Evolutionary conservation across 352 stramenopile species (phyloP).

Genomic region (Globisporangium orthogonon): DNA sequence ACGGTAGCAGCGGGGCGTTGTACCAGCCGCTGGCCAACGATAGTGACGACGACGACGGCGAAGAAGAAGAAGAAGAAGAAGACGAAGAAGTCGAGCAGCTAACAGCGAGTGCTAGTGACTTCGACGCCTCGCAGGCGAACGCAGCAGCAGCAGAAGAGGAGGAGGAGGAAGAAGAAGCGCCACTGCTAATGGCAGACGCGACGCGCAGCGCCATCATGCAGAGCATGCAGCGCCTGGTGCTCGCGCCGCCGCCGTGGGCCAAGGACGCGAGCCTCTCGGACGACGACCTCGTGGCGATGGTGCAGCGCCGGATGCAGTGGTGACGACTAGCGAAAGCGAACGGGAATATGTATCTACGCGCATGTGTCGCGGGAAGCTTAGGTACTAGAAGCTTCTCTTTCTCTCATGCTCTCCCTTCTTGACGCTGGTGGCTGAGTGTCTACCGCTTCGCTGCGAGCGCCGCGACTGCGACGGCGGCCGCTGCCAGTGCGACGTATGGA

Average conservation of each 20-base stretch:
- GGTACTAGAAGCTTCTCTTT: background rate
- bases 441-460: constrained; percentile 8
- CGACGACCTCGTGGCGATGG: constrained; percentile 43
- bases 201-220: constrained; percentile 39
- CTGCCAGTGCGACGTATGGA: constrained; percentile 2
- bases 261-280: constrained; percentile 31
- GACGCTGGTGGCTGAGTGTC: background rate
- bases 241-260: constrained; percentile 46
- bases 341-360: too few species aligned
- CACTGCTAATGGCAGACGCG: constrained; percentile 18
- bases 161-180: background rate
- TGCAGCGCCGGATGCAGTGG: constrained; percentile 12
- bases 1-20: background rate
- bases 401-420: background rate
- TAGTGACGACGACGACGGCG: constrained; percentile 7
- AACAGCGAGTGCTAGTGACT: too few species aligned
- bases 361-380: background rate
- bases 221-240: constrained; percentile 42
- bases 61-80: background rate
- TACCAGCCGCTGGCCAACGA: constrained; percentile 10
- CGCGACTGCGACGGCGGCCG: constrained; percentile 10
- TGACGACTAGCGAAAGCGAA: too few species aligned
- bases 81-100: constrained; percentile 4
- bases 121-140: background rate
- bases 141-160: background rate